Percentiles rank a stretch among this genome's conserved stretches.
These are phyloP conservation scores for Pelargonium nanum DNA, from an alignment of 345 rosid genomes.

Conservation along the genomic window DNA sequence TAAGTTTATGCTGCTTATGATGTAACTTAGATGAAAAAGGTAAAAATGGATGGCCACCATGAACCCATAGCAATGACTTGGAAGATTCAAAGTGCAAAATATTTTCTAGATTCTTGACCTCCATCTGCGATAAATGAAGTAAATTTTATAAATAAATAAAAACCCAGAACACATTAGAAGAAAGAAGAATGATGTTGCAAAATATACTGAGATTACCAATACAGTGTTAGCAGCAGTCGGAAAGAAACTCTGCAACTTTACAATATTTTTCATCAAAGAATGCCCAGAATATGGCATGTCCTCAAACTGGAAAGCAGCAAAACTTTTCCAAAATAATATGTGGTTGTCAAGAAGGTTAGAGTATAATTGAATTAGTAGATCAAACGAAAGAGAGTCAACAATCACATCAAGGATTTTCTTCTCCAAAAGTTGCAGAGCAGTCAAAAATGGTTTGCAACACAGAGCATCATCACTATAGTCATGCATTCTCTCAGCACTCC, in stretches of 20 bases:
- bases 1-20: slow-evolving; percentile 41
- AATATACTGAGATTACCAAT: slow-evolving; percentile 37
- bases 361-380: slow-evolving; percentile 37
- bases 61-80: slow-evolving; percentile 73
- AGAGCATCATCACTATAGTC: slow-evolving; percentile 22
- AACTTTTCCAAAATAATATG: slow-evolving; percentile 52
- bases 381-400: slow-evolving; percentile 41
- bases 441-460: slow-evolving; percentile 36
- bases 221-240: slow-evolving; percentile 39
- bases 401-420: slow-evolving; percentile 37
- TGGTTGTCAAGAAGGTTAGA: slow-evolving; percentile 56
- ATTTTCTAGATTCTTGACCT: slow-evolving; percentile 37
- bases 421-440: slow-evolving; percentile 52
- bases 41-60: slow-evolving; percentile 80
- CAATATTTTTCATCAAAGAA: slow-evolving; percentile 51
- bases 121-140: slow-evolving; percentile 30
- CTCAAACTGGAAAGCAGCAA: slow-evolving; percentile 40
- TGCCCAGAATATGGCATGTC: slow-evolving; percentile 43
- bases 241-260: slow-evolving; percentile 36
- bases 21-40: slow-evolving; percentile 50
- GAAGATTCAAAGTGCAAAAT: slow-evolving; percentile 29
- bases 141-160: slow-evolving; percentile 11
- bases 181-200: not conserved
- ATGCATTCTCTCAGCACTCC: slow-evolving; percentile 52
- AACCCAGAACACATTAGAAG: not conserved